Percentiles rank a stretch among this genome's conserved stretches.
These are phyloP conservation scores for Nyctanthes arbortristis DNA, from an alignment of 257 asterid species.

Conservation along the genomic window DNA sequence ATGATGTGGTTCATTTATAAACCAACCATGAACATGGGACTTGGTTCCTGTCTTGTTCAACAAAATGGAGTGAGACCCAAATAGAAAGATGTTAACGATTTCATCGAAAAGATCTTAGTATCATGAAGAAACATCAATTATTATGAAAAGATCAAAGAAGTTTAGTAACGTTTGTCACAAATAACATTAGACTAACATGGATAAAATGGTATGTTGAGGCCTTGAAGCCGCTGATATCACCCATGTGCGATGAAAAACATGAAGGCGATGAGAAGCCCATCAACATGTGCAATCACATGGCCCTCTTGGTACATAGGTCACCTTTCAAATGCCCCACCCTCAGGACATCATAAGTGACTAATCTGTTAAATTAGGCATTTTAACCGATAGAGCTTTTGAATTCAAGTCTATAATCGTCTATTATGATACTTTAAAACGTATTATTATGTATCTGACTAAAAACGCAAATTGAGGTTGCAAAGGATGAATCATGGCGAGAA, in stretches of 20 bases:
- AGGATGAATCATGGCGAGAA: neutral
- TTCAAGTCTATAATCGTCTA: neutral
- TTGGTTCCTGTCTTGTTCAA: no score
- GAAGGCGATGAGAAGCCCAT: constrained; percentile 41
- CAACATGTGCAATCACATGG: constrained; percentile 55
- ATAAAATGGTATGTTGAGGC: constrained; percentile 19
- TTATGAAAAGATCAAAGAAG: no score
- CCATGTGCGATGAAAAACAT: constrained; percentile 44
- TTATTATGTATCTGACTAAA: neutral
- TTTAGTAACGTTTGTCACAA: no score
- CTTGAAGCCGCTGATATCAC: constrained; percentile 15
- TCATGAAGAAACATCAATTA: no score
- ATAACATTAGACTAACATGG: constrained; percentile 18
- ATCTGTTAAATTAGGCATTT: neutral
- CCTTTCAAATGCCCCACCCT: neutral
- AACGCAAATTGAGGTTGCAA: neutral
- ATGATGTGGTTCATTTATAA: neutral
- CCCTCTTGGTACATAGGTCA: constrained; percentile 9
- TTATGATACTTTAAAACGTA: neutral
- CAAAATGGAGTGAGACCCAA: no score
- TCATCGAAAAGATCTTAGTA: no score
- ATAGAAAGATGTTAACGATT: no score
- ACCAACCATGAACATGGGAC: no score
- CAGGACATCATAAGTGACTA: neutral
- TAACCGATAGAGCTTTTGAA: neutral